phyloP scores from a whole-genome alignment of 192 early-diverging fungal species.

The Coemansia sp. region DNA sequence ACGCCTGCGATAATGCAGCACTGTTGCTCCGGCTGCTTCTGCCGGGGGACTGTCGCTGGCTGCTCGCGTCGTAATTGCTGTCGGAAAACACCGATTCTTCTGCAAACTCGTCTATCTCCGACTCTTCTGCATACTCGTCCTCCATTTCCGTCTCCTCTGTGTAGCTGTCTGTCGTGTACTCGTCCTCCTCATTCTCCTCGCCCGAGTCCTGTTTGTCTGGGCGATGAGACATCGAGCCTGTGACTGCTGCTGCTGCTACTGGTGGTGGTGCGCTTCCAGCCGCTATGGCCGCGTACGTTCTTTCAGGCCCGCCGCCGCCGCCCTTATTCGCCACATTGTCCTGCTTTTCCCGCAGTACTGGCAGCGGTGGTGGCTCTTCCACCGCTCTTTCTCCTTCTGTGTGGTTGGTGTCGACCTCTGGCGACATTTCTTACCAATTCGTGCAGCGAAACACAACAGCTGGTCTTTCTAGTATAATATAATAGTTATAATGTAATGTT shows the following conservation, averaged over 20 bases:
- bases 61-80: slow-evolving; percentile 24
- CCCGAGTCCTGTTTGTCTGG: background rate
- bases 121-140: slow-evolving; percentile 32
- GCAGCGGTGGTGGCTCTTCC: background rate
- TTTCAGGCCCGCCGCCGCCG: background rate
- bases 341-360: background rate
- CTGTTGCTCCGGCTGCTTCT: no score
- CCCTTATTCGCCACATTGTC: background rate
- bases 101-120: no score
- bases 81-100: slow-evolving; percentile 44
- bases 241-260: slow-evolving; percentile 6
- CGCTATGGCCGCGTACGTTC: slow-evolving; percentile 16
- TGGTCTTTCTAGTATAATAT: no score
- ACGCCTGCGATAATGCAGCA: background rate
- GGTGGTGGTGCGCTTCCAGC: background rate
- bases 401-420: background rate
- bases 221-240: background rate
- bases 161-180: slow-evolving; percentile 32
- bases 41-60: background rate
- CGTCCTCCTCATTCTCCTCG: slow-evolving; percentile 4
- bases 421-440: background rate
- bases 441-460: background rate
- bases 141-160: slow-evolving; percentile 35
- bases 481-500: no score
- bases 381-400: background rate